Conservation (phyloP, 2,329 filamentous ascomycete genomes). For the Pestalotiopsis sp. region DNA sequence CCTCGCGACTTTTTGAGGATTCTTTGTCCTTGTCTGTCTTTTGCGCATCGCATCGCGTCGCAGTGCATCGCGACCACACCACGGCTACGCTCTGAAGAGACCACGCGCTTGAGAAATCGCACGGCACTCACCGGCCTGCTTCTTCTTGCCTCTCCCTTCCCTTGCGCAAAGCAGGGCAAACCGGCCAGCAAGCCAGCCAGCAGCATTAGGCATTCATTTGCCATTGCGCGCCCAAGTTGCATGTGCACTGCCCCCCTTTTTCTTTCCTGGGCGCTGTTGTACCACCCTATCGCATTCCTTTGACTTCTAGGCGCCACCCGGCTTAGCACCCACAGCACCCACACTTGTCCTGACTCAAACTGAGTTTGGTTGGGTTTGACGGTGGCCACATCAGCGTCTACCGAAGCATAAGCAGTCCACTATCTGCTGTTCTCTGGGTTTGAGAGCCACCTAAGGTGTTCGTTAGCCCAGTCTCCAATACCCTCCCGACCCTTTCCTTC, state of each 20-base stretch:
- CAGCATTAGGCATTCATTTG: slow-evolving; percentile 15
- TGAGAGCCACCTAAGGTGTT: slow-evolving; percentile 10
- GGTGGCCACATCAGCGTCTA: slow-evolving; percentile 34
- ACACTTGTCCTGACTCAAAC: slow-evolving; percentile 31
- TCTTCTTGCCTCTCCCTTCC: background rate
- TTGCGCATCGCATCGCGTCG: slow-evolving; percentile 3
- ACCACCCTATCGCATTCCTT: slow-evolving; percentile 23
- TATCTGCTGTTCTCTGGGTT: slow-evolving; percentile 22
- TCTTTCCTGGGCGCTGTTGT: background rate
- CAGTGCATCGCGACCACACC: background rate
- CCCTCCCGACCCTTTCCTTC: background rate
- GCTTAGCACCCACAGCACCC: slow-evolving; percentile 12
- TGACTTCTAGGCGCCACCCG: slow-evolving; percentile 14
- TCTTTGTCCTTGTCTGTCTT: slow-evolving; percentile 1
- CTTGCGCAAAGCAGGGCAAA: background rate
- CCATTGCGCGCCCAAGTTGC: slow-evolving; percentile 14
- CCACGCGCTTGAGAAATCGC: background rate
- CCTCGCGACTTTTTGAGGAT: background rate
- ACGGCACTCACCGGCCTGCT: slow-evolving; percentile 6
- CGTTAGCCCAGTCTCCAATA: background rate
- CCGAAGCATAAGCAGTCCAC: slow-evolving; percentile 20
- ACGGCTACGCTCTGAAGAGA: background rate
- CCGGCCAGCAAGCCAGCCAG: slow-evolving; percentile 3
- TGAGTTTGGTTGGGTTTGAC: slow-evolving; percentile 35
- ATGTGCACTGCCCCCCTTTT: slow-evolving; percentile 14